Evolutionary conservation across 2,329 filamentous ascomycete genomes (phyloP), one percentile per base, ranked within the genome.

Genomic region (Magnaporthiopsis incrustans): DNA sequence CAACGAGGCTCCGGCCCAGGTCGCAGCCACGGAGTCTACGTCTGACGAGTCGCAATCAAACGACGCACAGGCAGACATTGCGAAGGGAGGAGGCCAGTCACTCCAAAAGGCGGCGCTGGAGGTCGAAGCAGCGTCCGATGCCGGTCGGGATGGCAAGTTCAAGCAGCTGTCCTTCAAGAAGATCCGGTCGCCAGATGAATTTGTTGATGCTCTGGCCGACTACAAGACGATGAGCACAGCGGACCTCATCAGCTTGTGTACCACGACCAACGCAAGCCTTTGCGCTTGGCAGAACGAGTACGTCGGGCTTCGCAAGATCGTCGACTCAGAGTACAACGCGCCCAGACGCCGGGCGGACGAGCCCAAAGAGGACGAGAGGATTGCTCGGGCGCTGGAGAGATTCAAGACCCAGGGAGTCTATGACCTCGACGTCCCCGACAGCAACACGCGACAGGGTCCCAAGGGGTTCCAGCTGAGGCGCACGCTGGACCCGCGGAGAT

Each of bases 301-400:
- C 74, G 77, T 76, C n/a, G 74, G 77, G 1, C 72, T 84, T 2
- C 78, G 78, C 44, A 80, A 78, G 64, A 71, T 82, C 15, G 79
- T 84, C 1, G 83, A 86, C 63, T 83, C 86, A 66, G 79, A 84
- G 62, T 84, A 86, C 67, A 86, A 86, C 67, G 77, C 83, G 0
- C 75, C 78, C 53, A 80, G 82, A 27, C 81, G 83, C 30, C 61
- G 82, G 82, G 69, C 73, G 70, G 68, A 73, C 70, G 57, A 71
- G 69, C 27, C 67, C 63, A 75, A 74, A 33, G 75, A 74, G 68
- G 74, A 76, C 64, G 73, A 72, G 27, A 68, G 72, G 38, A 72
- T 71, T 63, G 68, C 76, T 61, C 78, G 83, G 63, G 78, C 80
- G 18, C 74, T 81, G 65, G 76, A 78, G 61, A 78, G 73, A 63